Evolutionary conservation across 1,139 yeast genomes (phyloP).

Genomic region (Geotrichum histeridarum): DNA sequence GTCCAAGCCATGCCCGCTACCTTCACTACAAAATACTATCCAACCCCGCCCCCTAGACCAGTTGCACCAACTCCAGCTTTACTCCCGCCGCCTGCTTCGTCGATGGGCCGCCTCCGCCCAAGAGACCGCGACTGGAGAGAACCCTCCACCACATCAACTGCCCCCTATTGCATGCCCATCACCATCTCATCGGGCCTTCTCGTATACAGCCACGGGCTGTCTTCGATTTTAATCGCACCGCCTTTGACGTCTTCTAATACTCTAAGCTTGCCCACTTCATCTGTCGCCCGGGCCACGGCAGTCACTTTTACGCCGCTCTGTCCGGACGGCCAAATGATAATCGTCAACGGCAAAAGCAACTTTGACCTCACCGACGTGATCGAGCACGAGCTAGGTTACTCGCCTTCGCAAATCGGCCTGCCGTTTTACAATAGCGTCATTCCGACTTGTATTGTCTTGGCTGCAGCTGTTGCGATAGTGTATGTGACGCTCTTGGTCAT

Average conservation of each 20-base stretch:
- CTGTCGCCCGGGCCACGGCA: slow-evolving; percentile 1
- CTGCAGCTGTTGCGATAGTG: slow-evolving; percentile 13
- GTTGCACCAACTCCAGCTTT: no score
- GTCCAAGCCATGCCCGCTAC: no score
- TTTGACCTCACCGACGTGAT: neutral
- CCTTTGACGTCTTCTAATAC: neutral
- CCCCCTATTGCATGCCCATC: slow-evolving; percentile 7
- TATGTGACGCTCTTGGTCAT: slow-evolving; percentile 9
- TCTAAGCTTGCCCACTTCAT: neutral
- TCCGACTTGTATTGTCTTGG: slow-evolving; percentile 16
- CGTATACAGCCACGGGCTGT: neutral
- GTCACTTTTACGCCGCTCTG: slow-evolving; percentile 13
- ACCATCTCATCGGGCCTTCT: slow-evolving; percentile 8
- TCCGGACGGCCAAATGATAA: slow-evolving; percentile 17
- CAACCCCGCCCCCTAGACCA: no score
- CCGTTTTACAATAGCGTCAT: slow-evolving; percentile 17
- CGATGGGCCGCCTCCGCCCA: no score
- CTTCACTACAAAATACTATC: neutral
- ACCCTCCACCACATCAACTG: slow-evolving; percentile 1
- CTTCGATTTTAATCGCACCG: neutral
- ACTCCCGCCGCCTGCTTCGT: no score
- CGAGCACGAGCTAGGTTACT: slow-evolving; percentile 8
- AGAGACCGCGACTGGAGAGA: slow-evolving; percentile 10
- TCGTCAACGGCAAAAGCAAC: slow-evolving; percentile 1
- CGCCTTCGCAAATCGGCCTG: neutral